Evolutionary conservation across 768 basidiomycete genomes (phyloP).

Genomic region (Coprinopsis sp.): DNA sequence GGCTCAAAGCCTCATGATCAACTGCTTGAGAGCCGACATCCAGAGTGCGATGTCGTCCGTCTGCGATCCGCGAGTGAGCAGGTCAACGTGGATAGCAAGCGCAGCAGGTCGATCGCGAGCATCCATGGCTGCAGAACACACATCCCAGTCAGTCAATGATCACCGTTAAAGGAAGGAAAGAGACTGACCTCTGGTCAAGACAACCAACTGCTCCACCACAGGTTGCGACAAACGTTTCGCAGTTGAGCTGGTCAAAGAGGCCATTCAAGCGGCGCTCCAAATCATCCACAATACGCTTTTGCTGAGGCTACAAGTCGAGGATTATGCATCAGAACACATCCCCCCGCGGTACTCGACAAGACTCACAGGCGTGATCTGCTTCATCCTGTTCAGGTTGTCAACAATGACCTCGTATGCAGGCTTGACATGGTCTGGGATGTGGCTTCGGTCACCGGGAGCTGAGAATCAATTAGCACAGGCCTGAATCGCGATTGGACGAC

Average conservation of each 20-base stretch:
- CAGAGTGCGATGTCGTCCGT: conserved; percentile 80
- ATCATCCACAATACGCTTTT: conserved; percentile 82
- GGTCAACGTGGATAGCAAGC: conserved; percentile 77
- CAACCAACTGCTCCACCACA: conserved; percentile 67
- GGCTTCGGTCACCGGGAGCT: conserved; percentile 91
- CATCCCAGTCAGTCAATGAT: conserved; percentile 4
- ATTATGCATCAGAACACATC: neutral
- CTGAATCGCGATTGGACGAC: conserved; percentile 1
- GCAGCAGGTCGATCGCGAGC: conserved; percentile 73
- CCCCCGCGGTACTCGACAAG: conserved; percentile 1
- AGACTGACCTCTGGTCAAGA: conserved; percentile 67
- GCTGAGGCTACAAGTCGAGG: conserved; percentile 53
- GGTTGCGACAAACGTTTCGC: conserved; percentile 69
- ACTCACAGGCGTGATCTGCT: conserved; percentile 72
- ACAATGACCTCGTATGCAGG: conserved; percentile 66
- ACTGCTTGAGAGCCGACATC: conserved; percentile 89
- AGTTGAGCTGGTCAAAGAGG: conserved; percentile 90
- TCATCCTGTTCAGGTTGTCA: conserved; percentile 59
- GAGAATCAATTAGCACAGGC: conserved; percentile 13
- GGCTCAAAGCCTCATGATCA: conserved; percentile 73
- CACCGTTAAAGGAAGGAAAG: neutral
- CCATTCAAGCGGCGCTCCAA: conserved; percentile 81
- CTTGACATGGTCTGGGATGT: conserved; percentile 69
- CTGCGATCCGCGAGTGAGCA: conserved; percentile 74
- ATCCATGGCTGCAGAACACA: conserved; percentile 60